A percentile compares a stretch with the other conserved stretches of the same genome.
phyloP scores from a whole-genome alignment of 768 basidiomycete species.

The Tubosaeta sp. region DNA sequence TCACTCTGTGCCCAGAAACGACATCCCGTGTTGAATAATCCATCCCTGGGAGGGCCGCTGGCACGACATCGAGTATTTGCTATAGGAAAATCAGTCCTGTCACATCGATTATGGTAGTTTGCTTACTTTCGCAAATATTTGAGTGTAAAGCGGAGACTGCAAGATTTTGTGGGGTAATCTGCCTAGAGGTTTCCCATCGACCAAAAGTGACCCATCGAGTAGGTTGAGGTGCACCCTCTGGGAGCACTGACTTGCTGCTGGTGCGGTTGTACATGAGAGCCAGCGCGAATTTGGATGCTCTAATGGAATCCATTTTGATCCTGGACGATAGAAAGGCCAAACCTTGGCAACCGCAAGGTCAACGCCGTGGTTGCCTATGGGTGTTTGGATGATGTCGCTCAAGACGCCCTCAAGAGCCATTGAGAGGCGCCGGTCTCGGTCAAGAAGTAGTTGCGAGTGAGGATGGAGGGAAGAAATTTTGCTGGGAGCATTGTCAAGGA shows the following conservation, averaged over 20 bases:
- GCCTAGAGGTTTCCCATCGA: conserved; percentile 25
- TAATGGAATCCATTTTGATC: conserved; percentile 19
- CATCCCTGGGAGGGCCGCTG: conserved; percentile 24
- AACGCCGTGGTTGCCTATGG: conserved; percentile 7
- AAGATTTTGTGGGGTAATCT: conserved; percentile 19
- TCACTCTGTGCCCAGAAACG: conserved; percentile 18
- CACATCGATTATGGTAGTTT: neutral
- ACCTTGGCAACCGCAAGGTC: conserved; percentile 17
- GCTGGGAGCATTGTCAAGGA: conserved; percentile 25
- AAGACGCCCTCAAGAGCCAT: conserved; percentile 18
- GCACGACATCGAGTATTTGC: conserved; percentile 21
- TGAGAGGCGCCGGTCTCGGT: conserved; percentile 31
- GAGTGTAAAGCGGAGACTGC: conserved; percentile 16
- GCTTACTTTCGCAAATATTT: conserved; percentile 21
- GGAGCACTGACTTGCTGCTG: conserved; percentile 4
- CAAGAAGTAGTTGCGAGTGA: conserved; percentile 17
- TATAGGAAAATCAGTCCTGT: conserved; percentile 6
- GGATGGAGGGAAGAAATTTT: conserved; percentile 1
- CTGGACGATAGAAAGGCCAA: conserved; percentile 24
- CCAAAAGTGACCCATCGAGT: conserved; percentile 24
- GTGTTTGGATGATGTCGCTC: neutral
- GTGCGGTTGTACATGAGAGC: conserved; percentile 18
- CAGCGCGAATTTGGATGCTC: conserved; percentile 17
- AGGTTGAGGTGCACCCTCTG: conserved; percentile 23
- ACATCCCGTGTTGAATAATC: conserved; percentile 20